Evolutionary conservation across 176 grass and related monocot genomes (phyloP).

Genomic region (Panicum miliaceum): DNA sequence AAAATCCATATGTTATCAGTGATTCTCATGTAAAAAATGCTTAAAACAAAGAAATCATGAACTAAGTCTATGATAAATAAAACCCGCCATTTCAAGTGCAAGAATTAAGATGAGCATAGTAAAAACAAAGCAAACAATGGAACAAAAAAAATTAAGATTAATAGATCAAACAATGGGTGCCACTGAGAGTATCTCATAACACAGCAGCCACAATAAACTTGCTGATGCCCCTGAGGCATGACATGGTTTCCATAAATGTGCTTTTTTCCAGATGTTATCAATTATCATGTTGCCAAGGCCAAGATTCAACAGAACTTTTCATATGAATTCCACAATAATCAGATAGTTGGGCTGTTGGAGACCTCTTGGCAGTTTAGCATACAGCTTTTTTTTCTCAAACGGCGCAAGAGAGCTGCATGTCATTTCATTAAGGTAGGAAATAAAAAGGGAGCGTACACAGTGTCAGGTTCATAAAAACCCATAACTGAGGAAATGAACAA

Average conservation of each 20-base stretch:
- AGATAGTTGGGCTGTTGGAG: not conserved
- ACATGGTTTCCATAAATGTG: not conserved
- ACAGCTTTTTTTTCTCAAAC: too few species aligned
- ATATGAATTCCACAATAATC: not conserved
- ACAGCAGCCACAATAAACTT: not conserved
- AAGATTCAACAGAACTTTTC: not conserved
- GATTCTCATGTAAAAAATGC: slow-evolving; percentile 8
- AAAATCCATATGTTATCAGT: not conserved
- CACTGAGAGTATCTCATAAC: not conserved
- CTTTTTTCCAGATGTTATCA: not conserved
- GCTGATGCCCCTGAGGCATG: not conserved
- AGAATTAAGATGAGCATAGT: not conserved
- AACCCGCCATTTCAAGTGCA: not conserved
- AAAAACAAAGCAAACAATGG: slow-evolving; percentile 27
- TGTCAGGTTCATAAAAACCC: too few species aligned
- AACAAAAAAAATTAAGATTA: slow-evolving; percentile 1
- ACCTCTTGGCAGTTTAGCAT: slow-evolving; percentile 11
- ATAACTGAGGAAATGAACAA: too few species aligned
- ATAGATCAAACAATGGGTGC: slow-evolving; percentile 26
- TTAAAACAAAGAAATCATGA: slow-evolving; percentile 7
- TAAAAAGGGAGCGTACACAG: too few species aligned
- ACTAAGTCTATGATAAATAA: slow-evolving; percentile 19
- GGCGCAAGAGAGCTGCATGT: too few species aligned
- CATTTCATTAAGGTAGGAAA: too few species aligned
- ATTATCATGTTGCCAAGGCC: not conserved